phyloP scores from a whole-genome alignment of 2,329 filamentous ascomycete genomes.

The Corynespora cassiicola region DNA sequence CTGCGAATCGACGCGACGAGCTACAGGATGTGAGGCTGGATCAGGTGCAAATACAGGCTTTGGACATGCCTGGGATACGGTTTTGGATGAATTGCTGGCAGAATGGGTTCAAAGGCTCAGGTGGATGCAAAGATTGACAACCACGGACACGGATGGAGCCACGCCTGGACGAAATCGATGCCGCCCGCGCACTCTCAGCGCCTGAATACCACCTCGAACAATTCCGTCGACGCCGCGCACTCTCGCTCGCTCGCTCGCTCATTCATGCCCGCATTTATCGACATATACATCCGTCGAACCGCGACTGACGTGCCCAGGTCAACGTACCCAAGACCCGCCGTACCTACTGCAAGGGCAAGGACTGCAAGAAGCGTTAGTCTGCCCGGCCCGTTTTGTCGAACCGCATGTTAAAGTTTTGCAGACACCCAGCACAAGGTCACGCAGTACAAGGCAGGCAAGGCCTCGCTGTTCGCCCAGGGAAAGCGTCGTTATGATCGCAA shows the following conservation, averaged over 20 bases:
- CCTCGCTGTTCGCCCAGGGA: slow-evolving; percentile 95
- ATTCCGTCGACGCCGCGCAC: no score
- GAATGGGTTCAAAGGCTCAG: no score
- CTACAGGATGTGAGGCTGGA: no score
- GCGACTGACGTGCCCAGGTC: slow-evolving; percentile 69
- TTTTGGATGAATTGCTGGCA: no score
- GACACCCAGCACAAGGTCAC: slow-evolving; percentile 86
- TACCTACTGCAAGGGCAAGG: slow-evolving; percentile 97
- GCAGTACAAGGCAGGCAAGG: slow-evolving; percentile 97
- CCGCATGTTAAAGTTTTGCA: slow-evolving; percentile 35
- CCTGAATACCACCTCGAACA: no score
- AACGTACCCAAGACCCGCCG: slow-evolving; percentile 98
- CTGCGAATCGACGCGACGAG: no score
- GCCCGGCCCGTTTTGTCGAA: slow-evolving; percentile 3
- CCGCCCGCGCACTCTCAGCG: no score
- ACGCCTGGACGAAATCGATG: slow-evolving; percentile 6
- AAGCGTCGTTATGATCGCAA: slow-evolving; percentile 94
- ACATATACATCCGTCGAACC: slow-evolving; percentile 2
- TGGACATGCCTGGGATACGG: no score
- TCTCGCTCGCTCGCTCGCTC: slow-evolving; percentile 14
- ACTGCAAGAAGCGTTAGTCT: slow-evolving; percentile 70
- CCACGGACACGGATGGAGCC: no score
- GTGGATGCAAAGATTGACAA: no score
- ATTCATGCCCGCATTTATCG: slow-evolving; percentile 18
- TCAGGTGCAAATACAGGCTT: no score